Evolutionary conservation across 345 rosid species (phyloP).

Genomic region (Aquilaria sinensis): DNA sequence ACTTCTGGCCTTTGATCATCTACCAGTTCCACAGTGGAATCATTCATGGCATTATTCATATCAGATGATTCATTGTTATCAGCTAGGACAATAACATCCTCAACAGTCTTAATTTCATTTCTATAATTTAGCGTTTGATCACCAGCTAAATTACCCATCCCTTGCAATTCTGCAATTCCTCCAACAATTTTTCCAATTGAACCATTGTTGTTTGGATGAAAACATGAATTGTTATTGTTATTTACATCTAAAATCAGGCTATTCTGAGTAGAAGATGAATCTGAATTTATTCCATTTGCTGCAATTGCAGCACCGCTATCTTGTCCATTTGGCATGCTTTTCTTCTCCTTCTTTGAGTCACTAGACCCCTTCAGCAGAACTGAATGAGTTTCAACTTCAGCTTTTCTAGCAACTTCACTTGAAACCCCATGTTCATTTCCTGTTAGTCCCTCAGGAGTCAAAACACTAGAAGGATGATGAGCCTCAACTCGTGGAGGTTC

Average conservation of each 20-base stretch:
- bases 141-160: conserved; percentile 28
- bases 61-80: conserved; percentile 19
- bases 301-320: conserved; percentile 28
- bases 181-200: conserved; percentile 28
- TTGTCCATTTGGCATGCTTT: conserved; percentile 30
- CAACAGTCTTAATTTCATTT: conserved; percentile 34
- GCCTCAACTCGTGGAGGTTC: conserved; percentile 26
- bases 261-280: conserved; percentile 58
- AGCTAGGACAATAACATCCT: conserved; percentile 18
- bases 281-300: conserved; percentile 49
- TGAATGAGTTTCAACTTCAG: conserved; percentile 30
- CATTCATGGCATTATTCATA: conserved; percentile 24
- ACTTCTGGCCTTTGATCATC: conserved; percentile 36
- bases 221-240: conserved; percentile 38
- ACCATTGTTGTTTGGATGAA: conserved; percentile 34
- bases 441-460: conserved; percentile 37
- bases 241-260: conserved; percentile 43
- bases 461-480: conserved; percentile 19
- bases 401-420: conserved; percentile 29
- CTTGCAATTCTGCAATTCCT: conserved; percentile 37
- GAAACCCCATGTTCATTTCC: conserved; percentile 37
- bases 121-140: conserved; percentile 37
- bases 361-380: conserved; percentile 34
- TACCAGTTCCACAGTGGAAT: conserved; percentile 32
- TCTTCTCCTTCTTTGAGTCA: conserved; percentile 34